These are phyloP conservation scores for Coemansia sp. DNA, from an alignment of 192 early-diverging fungal genomes.

Conservation along the genomic window DNA sequence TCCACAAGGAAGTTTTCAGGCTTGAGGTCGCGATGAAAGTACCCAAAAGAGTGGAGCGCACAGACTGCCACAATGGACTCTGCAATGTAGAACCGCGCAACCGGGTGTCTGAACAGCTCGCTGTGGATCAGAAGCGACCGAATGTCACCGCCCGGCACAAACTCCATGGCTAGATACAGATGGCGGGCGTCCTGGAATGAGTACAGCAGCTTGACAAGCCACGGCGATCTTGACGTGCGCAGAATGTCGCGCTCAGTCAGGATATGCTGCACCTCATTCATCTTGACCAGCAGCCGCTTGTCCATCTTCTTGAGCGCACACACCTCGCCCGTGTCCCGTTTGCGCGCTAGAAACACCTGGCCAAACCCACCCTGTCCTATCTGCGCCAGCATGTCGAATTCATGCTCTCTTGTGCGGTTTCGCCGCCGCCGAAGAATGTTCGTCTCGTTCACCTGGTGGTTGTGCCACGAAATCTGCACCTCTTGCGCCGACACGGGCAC, in stretches of 20 bases:
- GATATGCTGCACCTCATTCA: constrained; percentile 73
- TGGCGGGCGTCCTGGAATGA: constrained; percentile 79
- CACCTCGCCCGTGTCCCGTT: constrained; percentile 68
- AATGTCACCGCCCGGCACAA: constrained; percentile 70
- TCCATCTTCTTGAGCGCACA: constrained; percentile 79
- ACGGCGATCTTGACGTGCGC: constrained; percentile 63
- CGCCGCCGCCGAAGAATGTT: constrained; percentile 65
- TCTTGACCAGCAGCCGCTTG: constrained; percentile 63
- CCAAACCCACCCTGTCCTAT: constrained; percentile 83
- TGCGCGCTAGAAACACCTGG: constrained; percentile 72
- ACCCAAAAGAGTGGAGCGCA: constrained; percentile 56
- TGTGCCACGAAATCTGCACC: constrained; percentile 46
- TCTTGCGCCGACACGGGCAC: constrained; percentile 38
- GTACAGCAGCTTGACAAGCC: constrained; percentile 90
- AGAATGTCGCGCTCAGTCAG: constrained; percentile 78
- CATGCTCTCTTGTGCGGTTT: constrained; percentile 63
- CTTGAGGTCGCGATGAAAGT: constrained; percentile 56
- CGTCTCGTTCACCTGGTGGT: constrained; percentile 58
- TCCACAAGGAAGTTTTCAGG: constrained; percentile 56
- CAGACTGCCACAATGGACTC: constrained; percentile 83
- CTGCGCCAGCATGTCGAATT: constrained; percentile 70
- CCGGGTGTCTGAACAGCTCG: constrained; percentile 70
- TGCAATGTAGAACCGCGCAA: constrained; percentile 85
- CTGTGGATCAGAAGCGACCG: constrained; percentile 74
- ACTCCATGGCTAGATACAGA: constrained; percentile 77